Evolutionary conservation across 805 yeast species (phyloP), one percentile per base, ranked within the genome.

Genomic region (Yarrowia sp.): DNA sequence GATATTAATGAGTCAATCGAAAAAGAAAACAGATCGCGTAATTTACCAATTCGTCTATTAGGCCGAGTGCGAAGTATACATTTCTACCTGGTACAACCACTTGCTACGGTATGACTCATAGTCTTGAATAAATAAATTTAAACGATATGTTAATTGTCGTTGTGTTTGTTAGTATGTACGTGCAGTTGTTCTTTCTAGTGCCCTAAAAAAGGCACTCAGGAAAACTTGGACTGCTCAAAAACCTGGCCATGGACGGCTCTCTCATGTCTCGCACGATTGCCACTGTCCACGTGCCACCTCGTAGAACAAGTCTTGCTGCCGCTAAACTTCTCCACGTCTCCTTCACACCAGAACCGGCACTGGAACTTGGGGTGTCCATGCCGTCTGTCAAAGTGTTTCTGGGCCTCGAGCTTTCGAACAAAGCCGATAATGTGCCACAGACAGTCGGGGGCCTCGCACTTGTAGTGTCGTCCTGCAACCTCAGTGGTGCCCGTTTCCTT

Each of bases 281-380:
- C 73, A 14, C 72, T 66, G 47, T 71, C 73, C 11, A 73, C 73
- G 43, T 71, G 73, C 73, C 73, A 71, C 43, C 68, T 67, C 6
- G 73, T 71, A 9, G 71, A 68, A 64, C 73, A 71, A 4, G 67
- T 67, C 8, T 68, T 64, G 41, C 69, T 57, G 8, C 73, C 73
- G 8, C 68, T 65, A 55, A 67, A 70, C 63, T 70, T 70, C 41
- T 71, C 73, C 22, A 62, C 63, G 31, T 67, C 69, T 18, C 51
- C 42, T 14, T 64, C 67, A 18, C 70, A 66, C 73, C 73, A 71
- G 66, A 68, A 71, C 17, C 73, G 67, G 62, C 73, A 71, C 51
- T 71, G 72, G 55, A 70, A 71, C 57, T 65, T 43, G n/a, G 73
- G 73, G 18, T 66, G 67, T 8, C 73, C 73, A 58, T 71, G 73